Percentiles rank a stretch among this genome's conserved stretches.
These are phyloP conservation scores for Kentomonas sorsogonicus DNA, from an alignment of 208 protist species.

Conservation along the genomic window DNA sequence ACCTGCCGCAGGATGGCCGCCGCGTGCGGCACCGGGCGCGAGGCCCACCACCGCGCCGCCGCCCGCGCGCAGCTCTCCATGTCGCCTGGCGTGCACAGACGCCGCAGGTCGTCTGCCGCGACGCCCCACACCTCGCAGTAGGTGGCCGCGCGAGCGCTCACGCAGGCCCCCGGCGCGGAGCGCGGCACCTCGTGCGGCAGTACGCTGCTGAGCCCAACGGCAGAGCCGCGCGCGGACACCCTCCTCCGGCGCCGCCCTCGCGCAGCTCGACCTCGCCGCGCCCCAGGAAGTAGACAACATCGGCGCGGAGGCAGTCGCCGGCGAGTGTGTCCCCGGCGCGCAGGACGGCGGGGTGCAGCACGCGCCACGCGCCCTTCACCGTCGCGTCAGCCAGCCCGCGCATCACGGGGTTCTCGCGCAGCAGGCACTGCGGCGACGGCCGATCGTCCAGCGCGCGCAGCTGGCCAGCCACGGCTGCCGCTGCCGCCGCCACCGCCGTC, in stretches of 20 bases:
- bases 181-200: slow-evolving; percentile 26
- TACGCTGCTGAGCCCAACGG: slow-evolving; percentile 52
- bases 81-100: slow-evolving; percentile 24
- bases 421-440: too few relatives aligned
- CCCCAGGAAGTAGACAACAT: too few relatives aligned
- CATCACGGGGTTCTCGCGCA: too few relatives aligned
- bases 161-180: slow-evolving; percentile 23
- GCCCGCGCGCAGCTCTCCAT: slow-evolving; percentile 22
- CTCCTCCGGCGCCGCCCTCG: too few relatives aligned
- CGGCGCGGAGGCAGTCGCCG: too few relatives aligned
- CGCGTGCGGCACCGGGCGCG: slow-evolving; percentile 8
- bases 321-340: too few relatives aligned
- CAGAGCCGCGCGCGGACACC: too few relatives aligned
- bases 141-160: slow-evolving; percentile 15
- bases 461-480: slow-evolving; percentile 16
- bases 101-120: slow-evolving; percentile 14
- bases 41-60: slow-evolving; percentile 17
- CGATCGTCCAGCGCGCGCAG: slow-evolving; percentile 20
- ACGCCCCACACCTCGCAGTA: slow-evolving; percentile 67
- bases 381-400: too few relatives aligned
- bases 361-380: too few relatives aligned
- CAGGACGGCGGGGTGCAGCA: too few relatives aligned
- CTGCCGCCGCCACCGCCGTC: slow-evolving; percentile 23
- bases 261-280: too few relatives aligned
- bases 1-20: slow-evolving; percentile 24